Percentiles rank a stretch among this genome's conserved stretches.
phyloP scores from a whole-genome alignment of 345 rosid genomes.

The Nasturtium officinale region DNA sequence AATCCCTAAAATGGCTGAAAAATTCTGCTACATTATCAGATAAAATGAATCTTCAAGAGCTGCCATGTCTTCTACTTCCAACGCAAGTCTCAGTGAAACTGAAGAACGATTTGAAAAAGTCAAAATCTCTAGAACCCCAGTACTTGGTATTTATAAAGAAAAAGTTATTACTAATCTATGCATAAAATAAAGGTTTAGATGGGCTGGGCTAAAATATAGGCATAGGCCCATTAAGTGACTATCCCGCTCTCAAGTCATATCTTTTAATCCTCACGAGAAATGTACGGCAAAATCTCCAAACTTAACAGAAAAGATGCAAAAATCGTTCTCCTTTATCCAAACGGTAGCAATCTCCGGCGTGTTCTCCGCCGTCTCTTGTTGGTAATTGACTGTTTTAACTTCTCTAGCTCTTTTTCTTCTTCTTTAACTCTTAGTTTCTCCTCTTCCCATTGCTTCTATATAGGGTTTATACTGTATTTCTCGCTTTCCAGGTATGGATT shows the following conservation, averaged over 20 bases:
- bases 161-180: not conserved
- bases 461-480: conserved; percentile 18
- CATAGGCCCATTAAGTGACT: conserved; percentile 16
- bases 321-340: conserved; percentile 68
- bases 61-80: no score
- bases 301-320: conserved; percentile 48
- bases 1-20: not conserved
- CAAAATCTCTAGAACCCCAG: not conserved
- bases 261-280: not conserved
- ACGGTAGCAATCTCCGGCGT: conserved; percentile 73
- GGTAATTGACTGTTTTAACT: conserved; percentile 44
- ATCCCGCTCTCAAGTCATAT: conserved; percentile 19
- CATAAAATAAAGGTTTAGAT: not conserved
- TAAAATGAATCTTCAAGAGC: no score
- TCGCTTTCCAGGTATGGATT: conserved; percentile 75
- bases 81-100: no score
- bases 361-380: conserved; percentile 82
- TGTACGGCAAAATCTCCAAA: not conserved
- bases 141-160: no score
- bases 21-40: not conserved
- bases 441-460: not conserved
- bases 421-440: no score
- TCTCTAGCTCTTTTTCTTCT: conserved; percentile 2
- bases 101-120: no score
- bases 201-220: not conserved